Conservation (phyloP, 164 flowering plant species). For the Berberis thunbergii region DNA sequence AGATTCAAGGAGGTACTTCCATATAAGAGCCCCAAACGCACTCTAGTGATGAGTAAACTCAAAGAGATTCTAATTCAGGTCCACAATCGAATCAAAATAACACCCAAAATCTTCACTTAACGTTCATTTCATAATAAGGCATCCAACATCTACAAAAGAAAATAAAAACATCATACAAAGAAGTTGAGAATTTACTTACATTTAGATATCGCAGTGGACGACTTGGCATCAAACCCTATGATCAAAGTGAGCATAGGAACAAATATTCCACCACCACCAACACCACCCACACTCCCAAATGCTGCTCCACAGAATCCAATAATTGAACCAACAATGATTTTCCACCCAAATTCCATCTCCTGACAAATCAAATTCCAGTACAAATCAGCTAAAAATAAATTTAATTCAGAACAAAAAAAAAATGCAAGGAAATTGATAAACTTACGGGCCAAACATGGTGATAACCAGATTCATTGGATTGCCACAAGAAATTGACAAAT, state of each 20-base stretch:
- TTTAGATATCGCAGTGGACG: slow-evolving; percentile 92
- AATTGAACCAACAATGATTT: slow-evolving; percentile 58
- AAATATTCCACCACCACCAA: slow-evolving; percentile 97
- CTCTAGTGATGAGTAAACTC: too few relatives aligned
- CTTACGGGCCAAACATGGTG: slow-evolving; percentile 96
- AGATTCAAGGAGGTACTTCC: too few relatives aligned
- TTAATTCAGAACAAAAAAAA: not conserved
- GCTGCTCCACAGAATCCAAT: slow-evolving; percentile 94
- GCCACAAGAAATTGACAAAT: slow-evolving; percentile 60
- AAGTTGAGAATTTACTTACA: slow-evolving; percentile 18
- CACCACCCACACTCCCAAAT: slow-evolving; percentile 99
- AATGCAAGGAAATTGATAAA: not conserved
- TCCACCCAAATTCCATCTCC: slow-evolving; percentile 81
- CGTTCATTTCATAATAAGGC: too few relatives aligned
- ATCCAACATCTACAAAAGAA: too few relatives aligned
- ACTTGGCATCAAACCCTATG: slow-evolving; percentile 89
- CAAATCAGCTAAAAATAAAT: not conserved
- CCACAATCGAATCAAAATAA: not conserved
- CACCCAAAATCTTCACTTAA: not conserved
- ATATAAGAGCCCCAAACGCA: too few relatives aligned
- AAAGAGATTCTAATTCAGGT: not conserved
- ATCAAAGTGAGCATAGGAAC: slow-evolving; percentile 92
- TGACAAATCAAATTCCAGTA: slow-evolving; percentile 18
- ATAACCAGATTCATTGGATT: slow-evolving; percentile 47
- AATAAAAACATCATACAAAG: too few relatives aligned